Base-by-base conservation (phyloP, 352 stramenopile species). In the Phytophthora parvispora region DNA sequence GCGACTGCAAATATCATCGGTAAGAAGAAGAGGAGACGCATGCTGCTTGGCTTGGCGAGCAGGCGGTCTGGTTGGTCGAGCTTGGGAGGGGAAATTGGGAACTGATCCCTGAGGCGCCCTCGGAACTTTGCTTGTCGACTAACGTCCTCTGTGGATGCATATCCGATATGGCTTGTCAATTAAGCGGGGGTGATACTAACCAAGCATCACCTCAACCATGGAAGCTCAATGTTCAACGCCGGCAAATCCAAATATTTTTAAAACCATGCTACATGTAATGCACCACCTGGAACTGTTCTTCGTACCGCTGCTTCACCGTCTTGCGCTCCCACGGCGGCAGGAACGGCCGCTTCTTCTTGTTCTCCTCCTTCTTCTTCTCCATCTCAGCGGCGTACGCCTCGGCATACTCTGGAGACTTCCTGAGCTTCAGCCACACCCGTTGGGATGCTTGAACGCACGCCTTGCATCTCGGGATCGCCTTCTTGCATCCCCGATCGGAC, bases 381-480 rank as follows among this genome's bases (percentile, higher is more conserved):
- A 32, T 59, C 43, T 73, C 59, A n/a, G 40, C 22, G 31, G 49
- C 50, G 6, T 40, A 31, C 1, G 49, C 49, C 25, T 67, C 50
- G 18, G 24, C 50, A 25, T 58, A 63, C 22, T 63, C 20, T 9
- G 64, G 31, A 27, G 15, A 42, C 7, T 47, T 28, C 27, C 31
- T 28, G 12, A 67, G 29, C 40, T 27, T 13, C 5, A 24, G 18
- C 12, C 40, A 32, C 1, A 72, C 7, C 20, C 47, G 22, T 9
- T 16, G 25, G 20, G 47, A 24, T 4, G 49, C 64, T 67, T 72
- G 57, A 12, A 16, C 54, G 42, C 57, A 72, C 8, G 40, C 43
- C n/a, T 43, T 51, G 13, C 64, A 72, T 22, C 64, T 67, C n/a
- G 64, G 57, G 20, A 63, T 67, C 49, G 64, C 56, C 4, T 40